phyloP scores from a whole-genome alignment of 2,329 filamentous ascomycete species.

The Sporothrix pallida region DNA sequence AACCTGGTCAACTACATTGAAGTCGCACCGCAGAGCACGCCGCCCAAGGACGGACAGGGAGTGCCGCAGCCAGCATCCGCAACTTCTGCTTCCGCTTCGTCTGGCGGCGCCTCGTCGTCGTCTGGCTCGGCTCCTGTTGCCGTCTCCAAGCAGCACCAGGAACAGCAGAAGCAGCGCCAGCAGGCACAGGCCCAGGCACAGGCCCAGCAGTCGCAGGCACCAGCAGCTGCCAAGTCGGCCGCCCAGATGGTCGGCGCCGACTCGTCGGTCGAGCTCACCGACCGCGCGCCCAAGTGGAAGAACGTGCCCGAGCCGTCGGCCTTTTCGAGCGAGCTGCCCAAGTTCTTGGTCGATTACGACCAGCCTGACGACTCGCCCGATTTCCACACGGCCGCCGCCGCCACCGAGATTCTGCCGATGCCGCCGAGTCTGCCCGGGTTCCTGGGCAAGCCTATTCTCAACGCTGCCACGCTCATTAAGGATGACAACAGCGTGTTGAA shows the following conservation, averaged over 20 bases:
- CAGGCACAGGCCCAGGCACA: neutral
- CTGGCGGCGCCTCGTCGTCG: conserved; percentile 34
- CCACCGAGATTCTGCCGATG: conserved; percentile 78
- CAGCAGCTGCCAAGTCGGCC: neutral
- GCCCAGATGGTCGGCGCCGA: conserved; percentile 14
- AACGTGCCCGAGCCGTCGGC: conserved; percentile 60
- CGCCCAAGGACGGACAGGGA: conserved; percentile 41
- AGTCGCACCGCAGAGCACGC: conserved; percentile 76
- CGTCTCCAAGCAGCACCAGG: conserved; percentile 38
- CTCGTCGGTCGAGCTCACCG: conserved; percentile 34
- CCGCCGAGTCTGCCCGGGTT: conserved; percentile 89
- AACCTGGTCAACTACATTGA: conserved; percentile 99
- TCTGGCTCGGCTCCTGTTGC: conserved; percentile 38
- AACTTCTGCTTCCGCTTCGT: conserved; percentile 39
- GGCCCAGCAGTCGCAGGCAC: neutral
- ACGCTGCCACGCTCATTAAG: conserved; percentile 89
- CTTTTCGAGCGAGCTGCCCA: conserved; percentile 78
- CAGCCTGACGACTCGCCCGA: conserved; percentile 76
- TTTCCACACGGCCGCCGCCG: conserved; percentile 75
- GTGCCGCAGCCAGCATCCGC: neutral
- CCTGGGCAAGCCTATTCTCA: conserved; percentile 91
- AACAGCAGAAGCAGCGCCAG: conserved; percentile 16
- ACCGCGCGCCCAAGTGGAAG: conserved; percentile 58
- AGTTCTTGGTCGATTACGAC: conserved; percentile 86
- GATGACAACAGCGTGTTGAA: conserved; percentile 97